These are phyloP conservation scores for Actinomucor elegans DNA, from an alignment of 371 early-diverging fungal genomes.

Conservation along the genomic window DNA sequence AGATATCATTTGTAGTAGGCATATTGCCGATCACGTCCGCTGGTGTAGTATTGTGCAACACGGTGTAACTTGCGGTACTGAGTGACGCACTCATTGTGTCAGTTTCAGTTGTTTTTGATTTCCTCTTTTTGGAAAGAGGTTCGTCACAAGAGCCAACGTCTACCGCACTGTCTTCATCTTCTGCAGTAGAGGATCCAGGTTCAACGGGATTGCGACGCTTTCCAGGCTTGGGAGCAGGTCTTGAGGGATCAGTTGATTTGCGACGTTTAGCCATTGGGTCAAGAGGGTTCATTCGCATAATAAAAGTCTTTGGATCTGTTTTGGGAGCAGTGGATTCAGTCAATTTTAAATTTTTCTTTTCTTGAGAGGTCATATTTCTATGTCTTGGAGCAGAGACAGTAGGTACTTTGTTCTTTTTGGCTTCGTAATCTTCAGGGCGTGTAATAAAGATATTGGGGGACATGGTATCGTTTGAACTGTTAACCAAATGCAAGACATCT, in stretches of 20 bases:
- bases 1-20: constrained; percentile 6
- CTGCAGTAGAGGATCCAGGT: constrained; percentile 12
- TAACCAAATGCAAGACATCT: background rate
- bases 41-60: constrained; percentile 10
- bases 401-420: constrained; percentile 15
- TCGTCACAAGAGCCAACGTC: background rate
- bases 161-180: constrained; percentile 8
- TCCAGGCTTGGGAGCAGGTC: constrained; percentile 8
- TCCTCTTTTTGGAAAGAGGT: constrained; percentile 26
- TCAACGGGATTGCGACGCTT: constrained; percentile 13
- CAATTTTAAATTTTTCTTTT: background rate
- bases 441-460: constrained; percentile 26
- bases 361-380: constrained; percentile 17
- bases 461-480: background rate
- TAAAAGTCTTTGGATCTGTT: constrained; percentile 19
- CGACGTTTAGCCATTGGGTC: background rate
- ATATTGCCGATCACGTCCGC: constrained; percentile 13
- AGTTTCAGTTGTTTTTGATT: constrained; percentile 16
- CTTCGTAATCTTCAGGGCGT: constrained; percentile 29
- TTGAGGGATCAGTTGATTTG: constrained; percentile 2
- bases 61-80: background rate
- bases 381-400: constrained; percentile 12
- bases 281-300: constrained; percentile 14
- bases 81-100: constrained; percentile 17
- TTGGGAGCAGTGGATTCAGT: constrained; percentile 1